Conservation (phyloP, 176 grass and related monocot genomes). For the Aegilops sharonensis region DNA sequence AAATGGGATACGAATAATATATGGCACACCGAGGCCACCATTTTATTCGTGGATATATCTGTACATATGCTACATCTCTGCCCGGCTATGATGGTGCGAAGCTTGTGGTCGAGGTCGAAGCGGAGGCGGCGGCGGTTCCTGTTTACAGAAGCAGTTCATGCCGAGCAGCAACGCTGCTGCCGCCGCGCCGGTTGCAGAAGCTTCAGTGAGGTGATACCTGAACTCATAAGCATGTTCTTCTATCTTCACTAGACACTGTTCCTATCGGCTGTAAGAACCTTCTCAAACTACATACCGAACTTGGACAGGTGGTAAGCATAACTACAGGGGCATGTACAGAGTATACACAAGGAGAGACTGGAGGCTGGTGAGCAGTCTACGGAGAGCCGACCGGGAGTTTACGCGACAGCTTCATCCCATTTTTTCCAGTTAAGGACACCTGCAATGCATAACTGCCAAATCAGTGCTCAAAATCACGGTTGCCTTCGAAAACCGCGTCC, state of each 20-base stretch:
- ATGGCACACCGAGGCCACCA: not conserved
- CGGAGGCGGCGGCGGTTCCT: not conserved
- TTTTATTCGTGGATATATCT: not conserved
- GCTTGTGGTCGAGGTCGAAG: not conserved
- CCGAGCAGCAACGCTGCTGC: not conserved
- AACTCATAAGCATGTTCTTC: not conserved
- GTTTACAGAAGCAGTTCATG: not conserved
- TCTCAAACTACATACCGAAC: conserved; percentile 25
- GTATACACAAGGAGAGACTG: conserved; percentile 29
- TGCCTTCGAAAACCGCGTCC: not conserved
- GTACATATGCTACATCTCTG: conserved; percentile 17
- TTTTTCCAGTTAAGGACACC: conserved; percentile 68
- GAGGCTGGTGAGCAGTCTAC: conserved; percentile 31
- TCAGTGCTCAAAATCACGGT: not conserved
- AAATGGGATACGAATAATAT: not conserved
- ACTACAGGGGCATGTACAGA: conserved; percentile 50
- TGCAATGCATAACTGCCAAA: conserved; percentile 23
- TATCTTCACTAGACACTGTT: conserved; percentile 25
- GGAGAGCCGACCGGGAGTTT: conserved; percentile 32
- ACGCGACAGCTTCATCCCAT: conserved; percentile 43
- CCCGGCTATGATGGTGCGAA: not conserved
- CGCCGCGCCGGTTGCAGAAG: not conserved
- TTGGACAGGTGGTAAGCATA: conserved; percentile 20
- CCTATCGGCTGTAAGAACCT: conserved; percentile 21
- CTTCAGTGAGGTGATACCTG: not conserved